These are phyloP conservation scores for Cordyceps pruinosa DNA, from an alignment of 2,329 filamentous ascomycete genomes.

Conservation along the genomic window DNA sequence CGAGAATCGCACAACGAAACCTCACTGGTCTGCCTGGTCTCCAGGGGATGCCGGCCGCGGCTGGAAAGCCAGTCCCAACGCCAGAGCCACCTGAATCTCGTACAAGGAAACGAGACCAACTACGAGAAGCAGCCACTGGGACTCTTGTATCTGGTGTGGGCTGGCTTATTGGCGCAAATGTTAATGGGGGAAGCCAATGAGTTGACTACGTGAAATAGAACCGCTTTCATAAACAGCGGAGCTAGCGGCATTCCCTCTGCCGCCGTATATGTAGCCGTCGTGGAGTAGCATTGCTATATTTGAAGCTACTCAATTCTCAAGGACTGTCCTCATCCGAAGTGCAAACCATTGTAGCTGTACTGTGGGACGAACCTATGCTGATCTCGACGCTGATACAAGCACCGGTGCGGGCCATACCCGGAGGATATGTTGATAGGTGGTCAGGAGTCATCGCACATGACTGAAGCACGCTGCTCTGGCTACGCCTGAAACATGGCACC, in stretches of 20 bases:
- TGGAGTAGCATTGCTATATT: too few species aligned
- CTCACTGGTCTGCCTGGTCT: constrained; percentile 49
- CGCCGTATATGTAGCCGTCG: too few species aligned
- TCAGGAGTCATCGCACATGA: neutral
- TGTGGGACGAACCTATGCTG: neutral
- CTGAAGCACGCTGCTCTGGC: neutral
- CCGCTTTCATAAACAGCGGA: neutral
- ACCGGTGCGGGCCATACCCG: neutral
- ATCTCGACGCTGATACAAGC: too few species aligned
- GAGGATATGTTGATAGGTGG: neutral
- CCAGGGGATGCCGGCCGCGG: constrained; percentile 27
- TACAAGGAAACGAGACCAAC: constrained; percentile 64
- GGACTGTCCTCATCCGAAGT: too few species aligned
- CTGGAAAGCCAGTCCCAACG: constrained; percentile 16
- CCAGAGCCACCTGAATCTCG: constrained; percentile 30
- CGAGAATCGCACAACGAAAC: constrained; percentile 51
- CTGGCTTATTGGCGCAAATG: constrained; percentile 57
- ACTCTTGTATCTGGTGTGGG: constrained; percentile 60
- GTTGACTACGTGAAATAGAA: neutral
- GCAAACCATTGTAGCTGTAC: too few species aligned
- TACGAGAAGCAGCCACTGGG: constrained; percentile 60
- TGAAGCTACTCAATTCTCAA: too few species aligned
- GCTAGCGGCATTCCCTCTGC: too few species aligned
- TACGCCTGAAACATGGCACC: neutral
- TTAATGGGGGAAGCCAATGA: constrained; percentile 17